Base-by-base conservation (phyloP, 768 basidiomycete genomes). In the Lactifluus hygrophoroides region DNA sequence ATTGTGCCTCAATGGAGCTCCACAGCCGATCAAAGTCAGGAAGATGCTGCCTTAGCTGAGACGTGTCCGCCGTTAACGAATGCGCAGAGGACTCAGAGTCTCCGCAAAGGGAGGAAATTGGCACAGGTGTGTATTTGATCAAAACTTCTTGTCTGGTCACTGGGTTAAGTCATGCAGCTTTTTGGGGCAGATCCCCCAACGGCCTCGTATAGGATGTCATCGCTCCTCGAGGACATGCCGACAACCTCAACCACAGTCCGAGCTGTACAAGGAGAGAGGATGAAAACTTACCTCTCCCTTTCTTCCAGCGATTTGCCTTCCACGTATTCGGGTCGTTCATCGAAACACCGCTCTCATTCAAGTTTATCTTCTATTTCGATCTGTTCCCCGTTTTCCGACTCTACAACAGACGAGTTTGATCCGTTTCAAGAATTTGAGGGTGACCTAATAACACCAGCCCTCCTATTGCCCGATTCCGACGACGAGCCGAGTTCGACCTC, bases 51-150 rank as follows among this genome's bases (percentile, higher is more conserved):
- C 10, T 42, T 46, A 13, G n/a, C 7, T 25, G 42, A 30, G 14
- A 16, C 27, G 10, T 49, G 47, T 38, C 56, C 27, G 13, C 53
- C 63, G 11, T 52, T 67, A 56, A 62, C 60, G 14, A 75, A 73
- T 55, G 69, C 67, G 47, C 73, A 79, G 63, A 69, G 74, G 53
- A 65, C 70, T 9, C 57, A 75, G 56, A 75, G 72, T 52, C 72
- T 81, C 54, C 74, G 71, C 60, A 75, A 79, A 30, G 78, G 77
- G 30, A 67, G 74, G 58, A 82, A 81, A 68, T 76, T 82, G 70
- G 67, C 74, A 5, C 76, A 80, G 73, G 80, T 81, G 62, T 30
- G 69, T 50, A 42, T 21, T 25, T 45, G 48, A 59, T 44, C 37
- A 37, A 32, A 21, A 21, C 11, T 47, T 43, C 21, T 21, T 16